Base-by-base conservation (phyloP, 345 rosid species). In the Ceriops zippeliana region DNA sequence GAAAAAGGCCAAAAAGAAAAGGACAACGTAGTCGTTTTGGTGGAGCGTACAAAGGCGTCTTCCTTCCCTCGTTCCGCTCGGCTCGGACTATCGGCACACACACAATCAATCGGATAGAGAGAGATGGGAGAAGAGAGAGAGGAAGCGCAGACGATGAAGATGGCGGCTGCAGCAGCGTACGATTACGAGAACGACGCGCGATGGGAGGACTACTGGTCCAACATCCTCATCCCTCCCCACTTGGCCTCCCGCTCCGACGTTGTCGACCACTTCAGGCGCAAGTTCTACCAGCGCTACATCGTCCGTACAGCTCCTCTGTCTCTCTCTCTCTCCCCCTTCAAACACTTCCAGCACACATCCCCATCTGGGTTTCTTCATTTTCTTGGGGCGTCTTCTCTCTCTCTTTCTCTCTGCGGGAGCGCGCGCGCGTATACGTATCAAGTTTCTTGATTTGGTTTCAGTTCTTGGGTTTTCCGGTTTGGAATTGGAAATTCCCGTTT, bases 181-280 rank as follows among this genome's bases (percentile, higher is more conserved):
- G 97, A 95, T 76, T 91, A 91, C 83, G 97, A 91, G 7, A 88
- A 80, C 79, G 99, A 95, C 68, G 70, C 87, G 2, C 72, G 93
- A 73, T 95, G 96, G 99, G 82, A 90, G 1, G 97, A 88, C 63
- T 95, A 91, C 81, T 90, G 96, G 97, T 88, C 97, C 63, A 91
- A 91, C 69, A 74, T 95, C 80, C 86, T 95, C 75, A 85, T 95
- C 65, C 98, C 99, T 70, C 96, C 96, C 38, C 83, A 85, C 90
- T 71, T 91, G 87, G 84, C 99, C 59, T 84, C 99, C 69, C 93
- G 90, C 67, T 78, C 96, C 52, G 99, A 88, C 63, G 99, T 95
- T 69, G 63, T 89, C 68, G 85, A 85, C 31, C 99, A 91, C 78
- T 91, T 74, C 84, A 95, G 91, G 85, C 90, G 85, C 89, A 95